Evolutionary conservation across 768 basidiomycete genomes (phyloP), one percentile per base, ranked within the genome.

Genomic region (Trametes elegans): DNA sequence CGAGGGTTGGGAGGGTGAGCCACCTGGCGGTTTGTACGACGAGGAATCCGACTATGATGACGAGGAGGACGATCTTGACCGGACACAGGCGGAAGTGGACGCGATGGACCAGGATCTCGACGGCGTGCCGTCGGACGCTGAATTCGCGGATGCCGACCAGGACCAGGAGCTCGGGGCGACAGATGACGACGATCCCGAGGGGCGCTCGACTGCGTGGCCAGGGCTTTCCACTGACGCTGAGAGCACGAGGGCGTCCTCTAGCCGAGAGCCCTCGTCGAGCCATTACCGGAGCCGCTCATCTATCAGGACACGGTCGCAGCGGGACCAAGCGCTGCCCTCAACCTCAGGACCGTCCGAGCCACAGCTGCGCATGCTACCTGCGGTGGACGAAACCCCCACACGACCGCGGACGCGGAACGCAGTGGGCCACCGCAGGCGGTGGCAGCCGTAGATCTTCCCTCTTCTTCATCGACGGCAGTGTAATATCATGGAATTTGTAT

Each of bases 1-100:
- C 54, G 86, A 88, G n/a, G 87, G 84, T 47, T 91, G 90, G 89
- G 74, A 87, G 41, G 88, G 89, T 10, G 90, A 91, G 66, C 87
- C 88, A 0, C 79, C 85, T 11, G 80, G 80, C 35, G 87, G 87
- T 11, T 71, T 88, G 41, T 90, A 91, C 63, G 90, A 91, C 62
- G 87, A 83, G 39, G 77, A 77, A 53, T 75, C 82, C 35, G 82
- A 80, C 55, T 82, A 79, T 40, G 79, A 79, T 46, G 79, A 78
- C 46, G 80, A 82, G 34, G 77, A 76, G 47, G 80, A 78, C 19
- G 80, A 80, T 9, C 79, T 79, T 68, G 73, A 59, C 67, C 74
- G 32, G 60, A 83, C 83, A 51, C 78, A 83, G 61, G 79, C 73
- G 10, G 84, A 87, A 64, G 73, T 75, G 0, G 87, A 88, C 65